phyloP scores from a whole-genome alignment of 768 basidiomycete genomes.

The Tricholomella constricta region DNA sequence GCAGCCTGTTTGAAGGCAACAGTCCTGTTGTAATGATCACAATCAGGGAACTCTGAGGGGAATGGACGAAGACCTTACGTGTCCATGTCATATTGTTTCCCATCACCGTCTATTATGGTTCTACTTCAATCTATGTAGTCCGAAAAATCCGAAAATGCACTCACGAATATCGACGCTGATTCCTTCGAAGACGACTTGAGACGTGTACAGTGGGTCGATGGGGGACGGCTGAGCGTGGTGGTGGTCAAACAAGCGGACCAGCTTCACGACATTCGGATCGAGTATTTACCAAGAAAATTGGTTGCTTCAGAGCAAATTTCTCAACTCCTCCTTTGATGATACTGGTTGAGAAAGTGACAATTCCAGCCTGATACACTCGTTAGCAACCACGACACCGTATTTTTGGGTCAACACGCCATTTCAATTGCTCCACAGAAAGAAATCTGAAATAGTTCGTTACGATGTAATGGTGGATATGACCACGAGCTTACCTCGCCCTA shows the following conservation, averaged over 20 bases:
- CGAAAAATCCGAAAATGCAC: constrained; percentile 19
- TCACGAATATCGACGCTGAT: constrained; percentile 70
- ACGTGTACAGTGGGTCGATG: constrained; percentile 71
- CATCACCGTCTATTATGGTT: constrained; percentile 57
- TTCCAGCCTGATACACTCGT: constrained; percentile 50
- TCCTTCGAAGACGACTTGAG: constrained; percentile 79
- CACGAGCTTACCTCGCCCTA: constrained; percentile 55
- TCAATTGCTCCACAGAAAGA: constrained; percentile 80
- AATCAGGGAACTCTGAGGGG: not conserved
- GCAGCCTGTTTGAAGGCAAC: constrained; percentile 84
- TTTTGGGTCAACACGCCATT: constrained; percentile 45
- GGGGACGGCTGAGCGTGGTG: constrained; percentile 57
- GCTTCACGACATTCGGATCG: not conserved
- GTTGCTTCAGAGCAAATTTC: constrained; percentile 73
- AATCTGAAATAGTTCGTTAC: constrained; percentile 38
- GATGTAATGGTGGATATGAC: not conserved
- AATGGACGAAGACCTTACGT: constrained; percentile 43
- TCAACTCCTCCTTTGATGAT: constrained; percentile 76
- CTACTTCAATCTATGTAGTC: not conserved
- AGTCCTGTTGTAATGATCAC: constrained; percentile 40
- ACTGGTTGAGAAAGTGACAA: constrained; percentile 70
- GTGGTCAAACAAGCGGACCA: not conserved
- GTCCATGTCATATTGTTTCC: constrained; percentile 78
- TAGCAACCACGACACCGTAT: too few relatives aligned
- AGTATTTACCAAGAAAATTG: constrained; percentile 64